phyloP scores from a whole-genome alignment of 352 stramenopile species.

The Globisporangium echinulatum region DNA sequence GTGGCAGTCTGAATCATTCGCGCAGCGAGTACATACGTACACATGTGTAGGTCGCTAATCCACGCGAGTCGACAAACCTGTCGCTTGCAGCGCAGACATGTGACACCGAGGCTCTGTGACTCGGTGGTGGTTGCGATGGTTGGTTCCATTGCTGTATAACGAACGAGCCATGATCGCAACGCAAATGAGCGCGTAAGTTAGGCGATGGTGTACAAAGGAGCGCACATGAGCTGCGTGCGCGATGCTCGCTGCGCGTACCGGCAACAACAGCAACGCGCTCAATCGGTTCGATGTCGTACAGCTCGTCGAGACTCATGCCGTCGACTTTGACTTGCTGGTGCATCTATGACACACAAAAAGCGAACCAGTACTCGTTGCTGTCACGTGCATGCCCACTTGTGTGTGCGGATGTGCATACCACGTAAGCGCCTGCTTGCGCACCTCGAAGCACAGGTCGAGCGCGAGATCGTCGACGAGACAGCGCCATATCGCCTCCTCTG shows the following conservation, averaged over 20 bases:
- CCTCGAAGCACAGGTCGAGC: slow-evolving; percentile 67
- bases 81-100: slow-evolving; percentile 54
- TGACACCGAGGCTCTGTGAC: slow-evolving; percentile 52
- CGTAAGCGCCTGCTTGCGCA: slow-evolving; percentile 7
- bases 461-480: slow-evolving; percentile 57
- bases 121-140: slow-evolving; percentile 8
- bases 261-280: slow-evolving; percentile 18
- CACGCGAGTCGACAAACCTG: slow-evolving; percentile 5
- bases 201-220: too few relatives aligned
- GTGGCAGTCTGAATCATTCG: too few relatives aligned
- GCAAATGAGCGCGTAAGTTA: too few relatives aligned
- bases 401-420: background rate
- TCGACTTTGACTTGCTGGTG: slow-evolving; percentile 52
- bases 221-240: background rate
- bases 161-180: too few relatives aligned
- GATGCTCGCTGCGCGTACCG: background rate
- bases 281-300: slow-evolving; percentile 64
- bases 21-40: too few relatives aligned
- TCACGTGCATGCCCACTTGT: background rate
- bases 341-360: slow-evolving; percentile 24
- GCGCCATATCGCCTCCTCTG: slow-evolving; percentile 39
- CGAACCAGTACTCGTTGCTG: background rate
- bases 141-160: slow-evolving; percentile 4
- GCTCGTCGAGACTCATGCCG: slow-evolving; percentile 59
- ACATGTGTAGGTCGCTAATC: too few relatives aligned